Base-by-base conservation (phyloP, 208 protist species). In the Leishmania turanica region DNA sequence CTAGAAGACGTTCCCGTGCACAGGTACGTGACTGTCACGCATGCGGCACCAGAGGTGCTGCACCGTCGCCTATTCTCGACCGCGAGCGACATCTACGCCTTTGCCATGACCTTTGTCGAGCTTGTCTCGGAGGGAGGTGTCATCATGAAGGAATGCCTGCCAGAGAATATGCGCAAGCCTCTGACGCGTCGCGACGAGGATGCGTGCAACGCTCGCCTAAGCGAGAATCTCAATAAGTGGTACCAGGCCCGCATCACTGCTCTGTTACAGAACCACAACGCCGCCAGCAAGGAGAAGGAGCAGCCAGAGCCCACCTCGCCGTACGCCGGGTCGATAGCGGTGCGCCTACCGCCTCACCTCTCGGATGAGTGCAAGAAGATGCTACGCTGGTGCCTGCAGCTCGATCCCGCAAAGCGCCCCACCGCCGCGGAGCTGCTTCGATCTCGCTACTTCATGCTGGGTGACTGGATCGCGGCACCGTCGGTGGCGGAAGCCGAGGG, bases 71-170 rank as follows among this genome's bases (percentile, higher is more conserved):
- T 82, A 24, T 93, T 96, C 77, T 90, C 85, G 34, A 62, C 84
- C 49, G 93, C 86, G 3, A 95, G 91, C 77, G 93, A 96, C 79
- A 89, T 96, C 54, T 96, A 92, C 79, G 88, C 91, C 40, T 96
- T 94, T 83, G 93, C 93, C 4, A 96, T 96, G 91, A 95, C 90
- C 27, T 96, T 96, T 79, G 84, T 96, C 73, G 91, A 96, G 85
- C 87, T 96, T 17, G 84, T 90, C 47, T 91, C 88, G 21, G 87
- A 90, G 3, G 74, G 82, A 19, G 93, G 85, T 13, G 75, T 24
- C 42, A 69, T 96, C 45, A 90, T 94, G 83, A 68, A 58, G 34
- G 91, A 95, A 37, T 89, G 88, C 64, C 45, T 79, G 19, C 90
- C 91, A 24, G 74, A 64, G 31, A 75, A 84, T 58, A 40, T 85